Percentiles rank a stretch among this genome's conserved stretches.
These are phyloP conservation scores for Aspergillus caelatus DNA, from an alignment of 2,329 filamentous ascomycete species.

Conservation along the genomic window DNA sequence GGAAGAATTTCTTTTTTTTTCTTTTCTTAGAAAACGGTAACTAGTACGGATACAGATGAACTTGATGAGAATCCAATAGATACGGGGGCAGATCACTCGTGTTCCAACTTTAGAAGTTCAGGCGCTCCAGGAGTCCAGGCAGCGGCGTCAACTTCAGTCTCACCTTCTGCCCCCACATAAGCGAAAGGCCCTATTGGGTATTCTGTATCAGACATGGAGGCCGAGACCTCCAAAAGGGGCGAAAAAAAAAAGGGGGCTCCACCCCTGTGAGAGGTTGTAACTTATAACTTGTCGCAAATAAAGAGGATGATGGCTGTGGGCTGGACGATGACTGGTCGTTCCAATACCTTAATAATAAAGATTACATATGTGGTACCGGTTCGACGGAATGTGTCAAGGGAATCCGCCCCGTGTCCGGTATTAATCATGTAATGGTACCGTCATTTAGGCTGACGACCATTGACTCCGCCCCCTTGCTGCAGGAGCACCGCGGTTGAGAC, in stretches of 20 bases:
- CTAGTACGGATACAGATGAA: not conserved
- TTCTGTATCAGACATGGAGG: not conserved
- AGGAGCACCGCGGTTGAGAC: conserved; percentile 27
- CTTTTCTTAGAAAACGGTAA: too few relatives aligned
- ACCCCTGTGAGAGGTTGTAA: not conserved
- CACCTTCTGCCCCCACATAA: not conserved
- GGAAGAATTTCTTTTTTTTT: too few relatives aligned
- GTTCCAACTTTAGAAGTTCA: conserved; percentile 2
- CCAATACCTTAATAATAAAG: not conserved
- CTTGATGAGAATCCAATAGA: not conserved
- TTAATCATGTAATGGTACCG: conserved; percentile 17
- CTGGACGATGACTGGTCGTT: not conserved
- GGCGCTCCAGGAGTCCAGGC: not conserved
- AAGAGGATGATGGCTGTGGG: not conserved
- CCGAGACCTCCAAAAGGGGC: not conserved
- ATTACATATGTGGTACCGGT: not conserved
- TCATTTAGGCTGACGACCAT: conserved; percentile 20
- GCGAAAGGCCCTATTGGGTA: not conserved
- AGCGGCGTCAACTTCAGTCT: not conserved
- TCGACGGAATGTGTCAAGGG: not conserved
- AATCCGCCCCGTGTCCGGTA: not conserved
- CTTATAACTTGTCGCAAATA: conserved; percentile 2
- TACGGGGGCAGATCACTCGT: not conserved
- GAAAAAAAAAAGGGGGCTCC: not conserved
- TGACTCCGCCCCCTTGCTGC: conserved; percentile 24